phyloP scores from a whole-genome alignment of 2,329 filamentous ascomycete species.

The Fusarium begoniae region DNA sequence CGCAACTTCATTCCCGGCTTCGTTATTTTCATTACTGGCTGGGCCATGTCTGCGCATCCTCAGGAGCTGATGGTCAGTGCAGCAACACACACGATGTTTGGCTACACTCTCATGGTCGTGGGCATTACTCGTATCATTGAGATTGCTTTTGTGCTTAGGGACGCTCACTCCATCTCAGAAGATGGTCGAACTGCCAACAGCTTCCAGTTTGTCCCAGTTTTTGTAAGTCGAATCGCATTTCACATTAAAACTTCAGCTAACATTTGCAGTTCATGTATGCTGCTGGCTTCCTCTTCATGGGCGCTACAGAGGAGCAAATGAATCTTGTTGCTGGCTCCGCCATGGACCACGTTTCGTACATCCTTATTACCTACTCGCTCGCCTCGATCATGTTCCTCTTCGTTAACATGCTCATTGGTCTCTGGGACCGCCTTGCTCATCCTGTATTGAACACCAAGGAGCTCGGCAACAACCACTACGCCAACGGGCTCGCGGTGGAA shows the following conservation, averaged over 20 bases:
- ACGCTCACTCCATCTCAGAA: constrained; percentile 71
- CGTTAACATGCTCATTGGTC: constrained; percentile 81
- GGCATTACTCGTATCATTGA: constrained; percentile 88
- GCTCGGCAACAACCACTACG: constrained; percentile 48
- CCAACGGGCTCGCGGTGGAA: constrained; percentile 51
- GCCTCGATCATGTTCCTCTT: constrained; percentile 93
- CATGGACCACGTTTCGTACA: constrained; percentile 90
- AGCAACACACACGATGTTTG: constrained; percentile 89
- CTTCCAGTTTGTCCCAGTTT: constrained; percentile 64
- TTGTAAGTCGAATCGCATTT: constrained; percentile 58
- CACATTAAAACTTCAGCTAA: constrained; percentile 10
- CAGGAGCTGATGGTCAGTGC: constrained; percentile 85
- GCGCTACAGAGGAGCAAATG: constrained; percentile 97
- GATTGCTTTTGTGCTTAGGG: constrained; percentile 85
- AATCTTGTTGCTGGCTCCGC: constrained; percentile 74
- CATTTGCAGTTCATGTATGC: constrained; percentile 79
- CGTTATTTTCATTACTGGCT: constrained; percentile 91
- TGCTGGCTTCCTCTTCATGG: constrained; percentile 96
- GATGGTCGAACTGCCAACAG: constrained; percentile 74
- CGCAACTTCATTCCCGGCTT: constrained; percentile 93
- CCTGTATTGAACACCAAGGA: constrained; percentile 49
- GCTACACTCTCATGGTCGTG: constrained; percentile 93
- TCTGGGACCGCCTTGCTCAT: constrained; percentile 75
- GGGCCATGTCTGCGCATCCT: constrained; percentile 93
- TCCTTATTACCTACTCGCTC: constrained; percentile 89